Evolutionary conservation across 805 yeast species (phyloP).

Genomic region (Sungouiozyma intestinalis): DNA sequence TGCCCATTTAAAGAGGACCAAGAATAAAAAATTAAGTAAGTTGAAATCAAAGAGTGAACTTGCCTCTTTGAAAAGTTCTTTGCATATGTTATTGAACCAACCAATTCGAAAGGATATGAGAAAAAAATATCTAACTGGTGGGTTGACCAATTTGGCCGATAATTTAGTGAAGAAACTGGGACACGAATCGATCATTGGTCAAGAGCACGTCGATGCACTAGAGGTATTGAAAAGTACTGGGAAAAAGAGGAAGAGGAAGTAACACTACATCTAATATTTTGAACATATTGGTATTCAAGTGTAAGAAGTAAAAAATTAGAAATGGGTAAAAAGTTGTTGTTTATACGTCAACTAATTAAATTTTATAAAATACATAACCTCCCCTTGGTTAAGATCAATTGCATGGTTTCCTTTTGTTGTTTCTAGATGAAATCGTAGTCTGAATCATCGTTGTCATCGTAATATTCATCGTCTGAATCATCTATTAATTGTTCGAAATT

Average conservation of each 20-base stretch:
- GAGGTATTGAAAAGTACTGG: constrained; percentile 39
- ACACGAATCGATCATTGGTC: constrained; percentile 62
- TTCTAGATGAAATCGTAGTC: constrained; percentile 30
- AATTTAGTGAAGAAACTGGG: constrained; percentile 57
- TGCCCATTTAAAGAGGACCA: constrained; percentile 45
- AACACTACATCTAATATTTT: neutral
- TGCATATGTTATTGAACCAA: constrained; percentile 39
- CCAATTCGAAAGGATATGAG: constrained; percentile 57
- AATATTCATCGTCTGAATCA: constrained; percentile 82
- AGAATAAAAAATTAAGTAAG: constrained; percentile 44
- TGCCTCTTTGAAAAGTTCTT: constrained; percentile 37
- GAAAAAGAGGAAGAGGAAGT: constrained; percentile 5
- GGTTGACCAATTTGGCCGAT: constrained; percentile 68
- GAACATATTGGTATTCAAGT: constrained; percentile 1
- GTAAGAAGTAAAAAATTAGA: neutral
- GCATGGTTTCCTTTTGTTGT: neutral
- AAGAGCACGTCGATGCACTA: constrained; percentile 55
- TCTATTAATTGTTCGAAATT: constrained; percentile 92
- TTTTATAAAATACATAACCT: constrained; percentile 1
- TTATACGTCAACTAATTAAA: neutral
- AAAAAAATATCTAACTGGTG: constrained; percentile 71
- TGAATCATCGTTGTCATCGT: constrained; percentile 44
- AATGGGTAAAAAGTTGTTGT: neutral
- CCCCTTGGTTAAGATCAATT: neutral
- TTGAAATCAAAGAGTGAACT: constrained; percentile 42